A percentile compares a stretch with the other conserved stretches of the same genome.
These are phyloP conservation scores for Dendrocalamus latiflorus DNA, from an alignment of 202 grass and related monocot genomes.

Conservation along the genomic window DNA sequence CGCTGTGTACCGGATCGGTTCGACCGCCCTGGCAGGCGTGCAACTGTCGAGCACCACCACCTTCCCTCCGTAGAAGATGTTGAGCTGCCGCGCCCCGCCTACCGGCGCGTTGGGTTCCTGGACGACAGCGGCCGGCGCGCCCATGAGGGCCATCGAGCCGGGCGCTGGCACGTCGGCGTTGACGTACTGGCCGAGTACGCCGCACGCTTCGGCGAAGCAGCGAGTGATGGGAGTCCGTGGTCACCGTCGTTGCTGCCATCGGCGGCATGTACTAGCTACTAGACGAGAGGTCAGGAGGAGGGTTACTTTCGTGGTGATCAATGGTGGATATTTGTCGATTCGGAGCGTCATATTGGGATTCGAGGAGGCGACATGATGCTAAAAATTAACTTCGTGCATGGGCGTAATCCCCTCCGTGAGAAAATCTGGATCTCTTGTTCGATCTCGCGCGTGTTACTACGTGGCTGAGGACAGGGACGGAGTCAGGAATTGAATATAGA, in stretches of 20 bases:
- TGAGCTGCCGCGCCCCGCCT: constrained; percentile 39
- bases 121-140: neutral
- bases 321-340: too few relatives aligned
- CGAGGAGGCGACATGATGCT: too few relatives aligned
- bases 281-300: neutral
- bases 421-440: too few relatives aligned
- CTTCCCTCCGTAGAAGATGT: constrained; percentile 75
- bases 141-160: constrained; percentile 18
- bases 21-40: constrained; percentile 46
- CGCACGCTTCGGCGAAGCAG: constrained; percentile 62
- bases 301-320: neutral
- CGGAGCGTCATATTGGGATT: too few relatives aligned
- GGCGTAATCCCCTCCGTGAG: too few relatives aligned
- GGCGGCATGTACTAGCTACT: neutral
- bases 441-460: too few relatives aligned
- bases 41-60: constrained; percentile 63
- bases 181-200: constrained; percentile 60
- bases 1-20: constrained; percentile 57
- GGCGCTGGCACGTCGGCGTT: constrained; percentile 15
- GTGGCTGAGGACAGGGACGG: too few relatives aligned
- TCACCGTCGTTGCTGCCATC: constrained; percentile 19
- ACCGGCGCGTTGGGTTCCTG: neutral
- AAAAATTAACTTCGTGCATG: too few relatives aligned
- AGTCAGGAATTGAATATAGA: too few relatives aligned
- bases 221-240: constrained; percentile 25